Evolutionary conservation across 768 basidiomycete species (phyloP), one percentile per base, ranked within the genome.

Genomic region (Leucosporidium creatinivorum): DNA sequence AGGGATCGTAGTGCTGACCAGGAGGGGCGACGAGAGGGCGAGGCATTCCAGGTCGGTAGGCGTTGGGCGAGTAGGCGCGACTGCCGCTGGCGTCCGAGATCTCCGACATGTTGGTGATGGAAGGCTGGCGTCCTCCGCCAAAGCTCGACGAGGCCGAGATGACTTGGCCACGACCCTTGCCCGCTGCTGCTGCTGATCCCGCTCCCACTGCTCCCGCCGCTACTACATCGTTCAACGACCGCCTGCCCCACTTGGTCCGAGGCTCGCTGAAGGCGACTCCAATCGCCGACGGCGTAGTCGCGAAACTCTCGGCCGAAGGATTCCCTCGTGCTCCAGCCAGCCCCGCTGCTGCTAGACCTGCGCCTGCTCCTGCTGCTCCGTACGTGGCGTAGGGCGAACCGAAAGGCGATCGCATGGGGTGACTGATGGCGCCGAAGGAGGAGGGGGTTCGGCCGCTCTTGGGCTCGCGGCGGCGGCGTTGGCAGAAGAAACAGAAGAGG

Each of bases 221-320:
- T 28, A 69, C 33, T 0, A 58, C 65, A 25, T 69, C 69, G 54
- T 66, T 58, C 28, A 66, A 62, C 18, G 65, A 66, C 21, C 65
- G 56, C 1, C 69, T 57, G 0, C 69, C 69, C 69, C 69, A 69
- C 47, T 52, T 52, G 2, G 69, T 63, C n/a, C 69, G 48, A 3
- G 69, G 69, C 62, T 69, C 69, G 61, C 61, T 63, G 47, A 69
- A 62, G 19, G 69, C 69, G 23, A 69, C 69, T 18, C 69, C 69
- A 58, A 69, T 69, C 2, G 65, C 65, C 0, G 69, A 69, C 23
- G 65, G 69, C 2, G 69, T 69, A 26, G 69, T 66, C 9, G 52
- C 69, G 44, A 69, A 44, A 17, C 39, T 44, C 39, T 44, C 39
- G 10, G 39, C 39, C 39, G 39, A 44, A 17, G 39, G 39, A 13